These are phyloP conservation scores for Lentinus brumalis DNA, from an alignment of 768 basidiomycete genomes.

Conservation along the genomic window DNA sequence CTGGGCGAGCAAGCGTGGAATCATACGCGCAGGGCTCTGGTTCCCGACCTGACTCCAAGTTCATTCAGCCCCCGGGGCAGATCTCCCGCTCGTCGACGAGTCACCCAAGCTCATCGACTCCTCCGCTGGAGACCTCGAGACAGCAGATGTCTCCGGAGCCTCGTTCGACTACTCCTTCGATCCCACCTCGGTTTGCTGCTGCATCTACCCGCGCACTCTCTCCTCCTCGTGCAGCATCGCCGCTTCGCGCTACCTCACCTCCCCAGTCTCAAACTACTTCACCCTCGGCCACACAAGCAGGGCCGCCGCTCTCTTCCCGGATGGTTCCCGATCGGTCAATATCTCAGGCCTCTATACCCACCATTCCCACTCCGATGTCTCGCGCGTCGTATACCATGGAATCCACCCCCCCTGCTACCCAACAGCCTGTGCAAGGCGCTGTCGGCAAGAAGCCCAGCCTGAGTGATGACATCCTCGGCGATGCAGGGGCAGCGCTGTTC, in stretches of 20 bases:
- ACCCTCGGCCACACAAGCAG: neutral
- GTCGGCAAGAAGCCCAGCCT: conserved; percentile 18
- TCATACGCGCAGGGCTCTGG: conserved; percentile 32
- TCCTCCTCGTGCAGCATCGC: conserved; percentile 14
- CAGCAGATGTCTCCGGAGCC: conserved; percentile 7
- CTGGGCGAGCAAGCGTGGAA: conserved; percentile 34
- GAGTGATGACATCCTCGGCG: conserved; percentile 45
- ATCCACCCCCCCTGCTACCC: conserved; percentile 15
- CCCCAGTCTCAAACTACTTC: neutral
- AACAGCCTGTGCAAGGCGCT: conserved; percentile 23
- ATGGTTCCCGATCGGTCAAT: conserved; percentile 16
- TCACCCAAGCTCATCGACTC: neutral
- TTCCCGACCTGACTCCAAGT: conserved; percentile 44
- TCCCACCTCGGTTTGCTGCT: conserved; percentile 11
- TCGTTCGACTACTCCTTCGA: conserved; percentile 3
- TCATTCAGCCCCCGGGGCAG: conserved; percentile 13
- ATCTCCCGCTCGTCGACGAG: conserved; percentile 7
- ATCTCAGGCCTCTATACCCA: conserved; percentile 18
- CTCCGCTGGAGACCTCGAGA: neutral
- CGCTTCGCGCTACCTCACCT: conserved; percentile 10
- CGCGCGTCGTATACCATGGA: conserved; percentile 22
- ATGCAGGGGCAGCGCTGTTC: conserved; percentile 62
- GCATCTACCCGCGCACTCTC: neutral
- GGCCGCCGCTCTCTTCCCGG: conserved; percentile 1
- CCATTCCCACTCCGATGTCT: conserved; percentile 7